These are phyloP conservation scores for Cutaneotrichosporon sp. DNA, from an alignment of 1,284 basidiomycete genomes.

Conservation along the genomic window DNA sequence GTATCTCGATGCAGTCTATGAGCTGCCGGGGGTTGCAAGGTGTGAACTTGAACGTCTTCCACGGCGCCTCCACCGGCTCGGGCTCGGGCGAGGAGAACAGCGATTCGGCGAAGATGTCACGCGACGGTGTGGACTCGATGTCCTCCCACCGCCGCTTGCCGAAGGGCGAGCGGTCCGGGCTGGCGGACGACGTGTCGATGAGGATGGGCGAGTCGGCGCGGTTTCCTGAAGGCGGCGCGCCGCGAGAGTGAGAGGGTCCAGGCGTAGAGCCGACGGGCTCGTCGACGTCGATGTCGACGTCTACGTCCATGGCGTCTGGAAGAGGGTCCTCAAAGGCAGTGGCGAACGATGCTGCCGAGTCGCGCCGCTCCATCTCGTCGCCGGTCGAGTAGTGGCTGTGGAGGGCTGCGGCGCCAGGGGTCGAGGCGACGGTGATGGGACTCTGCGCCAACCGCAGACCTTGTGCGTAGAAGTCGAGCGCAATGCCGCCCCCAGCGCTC, in stretches of 20 bases:
- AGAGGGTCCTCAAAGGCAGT: not conserved
- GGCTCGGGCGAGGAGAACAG: not conserved
- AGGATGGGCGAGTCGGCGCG: not conserved
- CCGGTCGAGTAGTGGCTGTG: not conserved
- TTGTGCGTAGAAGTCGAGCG: no score
- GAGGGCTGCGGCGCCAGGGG: not conserved
- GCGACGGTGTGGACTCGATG: not conserved
- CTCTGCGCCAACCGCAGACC: no score
- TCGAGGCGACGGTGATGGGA: not conserved
- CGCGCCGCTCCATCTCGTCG: not conserved
- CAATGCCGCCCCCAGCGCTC: not conserved
- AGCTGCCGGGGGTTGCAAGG: not conserved
- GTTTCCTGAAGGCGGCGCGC: not conserved
- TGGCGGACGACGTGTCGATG: not conserved
- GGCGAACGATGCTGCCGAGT: not conserved
- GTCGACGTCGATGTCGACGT: not conserved
- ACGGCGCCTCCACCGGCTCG: not conserved
- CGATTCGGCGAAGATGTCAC: not conserved
- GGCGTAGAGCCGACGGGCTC: not conserved
- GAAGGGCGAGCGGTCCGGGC: not conserved
- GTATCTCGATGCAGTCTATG: conserved; percentile 9
- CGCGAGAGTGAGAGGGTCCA: not conserved
- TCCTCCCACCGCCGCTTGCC: not conserved
- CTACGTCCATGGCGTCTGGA: not conserved
- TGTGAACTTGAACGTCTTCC: not conserved